These are phyloP conservation scores for Trametopsis cervina DNA, from an alignment of 768 basidiomycete species.

Conservation along the genomic window DNA sequence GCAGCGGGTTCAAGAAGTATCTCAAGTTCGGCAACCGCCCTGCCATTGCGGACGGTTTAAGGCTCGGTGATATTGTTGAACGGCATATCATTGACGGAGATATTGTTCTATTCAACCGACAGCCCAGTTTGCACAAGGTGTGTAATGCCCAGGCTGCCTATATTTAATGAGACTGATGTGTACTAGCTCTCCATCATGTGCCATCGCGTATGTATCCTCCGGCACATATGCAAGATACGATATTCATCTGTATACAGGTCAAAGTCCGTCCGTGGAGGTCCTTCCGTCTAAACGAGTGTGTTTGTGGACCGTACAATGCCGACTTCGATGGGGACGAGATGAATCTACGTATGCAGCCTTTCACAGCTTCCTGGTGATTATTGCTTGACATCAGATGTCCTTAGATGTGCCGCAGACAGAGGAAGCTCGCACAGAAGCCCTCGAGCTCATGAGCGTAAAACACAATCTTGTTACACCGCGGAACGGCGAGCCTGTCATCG, in stretches of 20 bases:
- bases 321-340: slow-evolving; percentile 99
- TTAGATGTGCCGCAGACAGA: slow-evolving; percentile 98
- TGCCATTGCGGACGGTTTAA: slow-evolving; percentile 74
- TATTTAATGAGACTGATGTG: slow-evolving; percentile 4
- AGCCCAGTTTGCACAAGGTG: slow-evolving; percentile 95
- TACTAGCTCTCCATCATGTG: slow-evolving; percentile 94
- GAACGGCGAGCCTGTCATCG: slow-evolving; percentile 98
- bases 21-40: slow-evolving; percentile 79
- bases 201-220: slow-evolving; percentile 79
- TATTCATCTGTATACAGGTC: slow-evolving; percentile 33
- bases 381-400: too few species aligned
- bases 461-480: slow-evolving; percentile 96
- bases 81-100: slow-evolving; percentile 94
- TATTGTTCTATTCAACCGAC: slow-evolving; percentile 96
- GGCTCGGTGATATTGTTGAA: slow-evolving; percentile 90
- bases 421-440: slow-evolving; percentile 93
- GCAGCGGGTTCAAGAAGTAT: slow-evolving; percentile 79
- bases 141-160: slow-evolving; percentile 6
- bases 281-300: slow-evolving; percentile 97
- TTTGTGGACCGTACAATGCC: slow-evolving; percentile 97
- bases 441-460: slow-evolving; percentile 96
- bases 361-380: too few species aligned
- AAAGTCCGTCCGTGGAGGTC: slow-evolving; percentile 97
- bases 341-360: slow-evolving; percentile 81
- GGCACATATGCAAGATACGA: too few species aligned